Conservation (phyloP, 257 asterid genomes). For the Ballota nigra region DNA sequence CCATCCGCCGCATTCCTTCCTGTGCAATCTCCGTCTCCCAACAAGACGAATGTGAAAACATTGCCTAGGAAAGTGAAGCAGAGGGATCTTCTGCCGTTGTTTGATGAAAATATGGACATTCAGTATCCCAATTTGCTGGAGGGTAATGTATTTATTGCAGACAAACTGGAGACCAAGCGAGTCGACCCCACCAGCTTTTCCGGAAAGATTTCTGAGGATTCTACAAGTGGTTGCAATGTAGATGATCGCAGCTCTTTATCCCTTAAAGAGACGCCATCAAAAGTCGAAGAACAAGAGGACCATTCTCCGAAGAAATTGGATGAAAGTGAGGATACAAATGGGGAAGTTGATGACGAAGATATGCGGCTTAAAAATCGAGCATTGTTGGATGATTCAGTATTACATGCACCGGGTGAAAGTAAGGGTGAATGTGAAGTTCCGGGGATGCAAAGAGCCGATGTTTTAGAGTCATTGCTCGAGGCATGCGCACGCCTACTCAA, state of each 20-base stretch:
- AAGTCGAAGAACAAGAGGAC: constrained; percentile 32
- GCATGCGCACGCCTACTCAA: constrained; percentile 77
- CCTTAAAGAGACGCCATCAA: constrained; percentile 29
- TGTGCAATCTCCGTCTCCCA: constrained; percentile 86
- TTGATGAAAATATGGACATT: constrained; percentile 46
- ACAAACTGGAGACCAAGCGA: constrained; percentile 65
- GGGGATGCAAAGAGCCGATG: constrained; percentile 72
- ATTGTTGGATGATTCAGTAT: constrained; percentile 22
- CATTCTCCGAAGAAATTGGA: constrained; percentile 28
- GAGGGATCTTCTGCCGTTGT: constrained; percentile 51
- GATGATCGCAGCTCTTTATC: constrained; percentile 37
- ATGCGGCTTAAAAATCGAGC: constrained; percentile 21
- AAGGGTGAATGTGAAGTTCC: constrained; percentile 36
- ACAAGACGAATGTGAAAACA: constrained; percentile 46
- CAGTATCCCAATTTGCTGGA: constrained; percentile 39
- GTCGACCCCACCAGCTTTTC: constrained; percentile 83
- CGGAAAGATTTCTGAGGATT: constrained; percentile 63
- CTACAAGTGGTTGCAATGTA: constrained; percentile 53
- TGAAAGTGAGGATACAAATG: too few species aligned
- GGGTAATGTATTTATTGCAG: constrained; percentile 31
- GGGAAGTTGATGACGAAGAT: neutral
- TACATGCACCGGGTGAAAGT: constrained; percentile 30
- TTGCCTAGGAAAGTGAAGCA: constrained; percentile 41
- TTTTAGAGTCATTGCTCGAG: constrained; percentile 90
- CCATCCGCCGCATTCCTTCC: constrained; percentile 82